Evolutionary conservation across 2,329 filamentous ascomycete genomes (phyloP), one percentile per base, ranked within the genome.

Genomic region (Aureobasidium sp.): DNA sequence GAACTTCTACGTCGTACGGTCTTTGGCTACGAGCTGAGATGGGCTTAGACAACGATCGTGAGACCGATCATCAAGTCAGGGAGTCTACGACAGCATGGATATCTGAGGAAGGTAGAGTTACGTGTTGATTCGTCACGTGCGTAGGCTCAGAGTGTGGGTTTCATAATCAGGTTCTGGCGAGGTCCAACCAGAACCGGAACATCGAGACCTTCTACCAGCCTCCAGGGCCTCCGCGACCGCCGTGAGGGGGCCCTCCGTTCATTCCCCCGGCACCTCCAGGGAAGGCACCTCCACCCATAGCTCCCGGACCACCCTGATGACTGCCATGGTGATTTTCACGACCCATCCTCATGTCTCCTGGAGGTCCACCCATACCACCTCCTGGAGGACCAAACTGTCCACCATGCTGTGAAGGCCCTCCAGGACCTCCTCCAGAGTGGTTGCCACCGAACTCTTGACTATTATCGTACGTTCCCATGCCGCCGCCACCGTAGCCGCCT

Each of bases 1-100:
- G 84, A 93, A 75, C 82, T 86, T 66, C 78, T 96, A 62, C 83
- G 90, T 66, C 86, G 89, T 72, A 96, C 90, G 8, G 91, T 95
- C 8, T 91, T 87, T 68, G 89, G 89, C 22, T 95, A 89, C 74
- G 81, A 85, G 64, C 74, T 95, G 65, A 79, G 78, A 64, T 94
- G 90, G 90, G 67, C 65, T 6, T 59, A 44, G n/a, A 40, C 29
- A 47, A 15, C 22, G 14, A 35, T 14, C 15, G 3, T 29, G 11
- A 27, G 24, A 24, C 5, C 44, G 17, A 8, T 2, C 24, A 29
- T 47, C 24, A 2, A 47, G 24, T 24, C 22, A 29, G 24, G 22
- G 22, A 11, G 17, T 29, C 7, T 22, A 8, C 5, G 22, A 17
- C 14, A 29, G 27, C n/a, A 24, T 45, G 6, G 11, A 31, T 24